These are phyloP conservation scores for Fusarium sp. DNA, from an alignment of 2,329 filamentous ascomycete species.

Conservation along the genomic window DNA sequence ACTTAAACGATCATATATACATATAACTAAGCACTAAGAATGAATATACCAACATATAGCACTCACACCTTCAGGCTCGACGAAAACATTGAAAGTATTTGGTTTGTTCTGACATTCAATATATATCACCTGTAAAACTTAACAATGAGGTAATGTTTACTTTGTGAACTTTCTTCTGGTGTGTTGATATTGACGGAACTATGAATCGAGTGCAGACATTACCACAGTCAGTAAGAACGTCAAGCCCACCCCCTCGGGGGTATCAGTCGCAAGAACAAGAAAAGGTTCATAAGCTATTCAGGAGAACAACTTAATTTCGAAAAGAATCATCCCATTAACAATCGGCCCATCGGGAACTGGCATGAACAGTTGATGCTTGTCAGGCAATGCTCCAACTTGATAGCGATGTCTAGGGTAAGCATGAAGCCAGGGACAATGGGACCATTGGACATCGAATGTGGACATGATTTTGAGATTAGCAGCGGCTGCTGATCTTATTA, in stretches of 20 bases:
- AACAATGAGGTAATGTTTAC: no score
- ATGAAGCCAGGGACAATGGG: conserved; percentile 3
- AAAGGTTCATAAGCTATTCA: no score
- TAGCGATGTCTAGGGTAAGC: conserved; percentile 28
- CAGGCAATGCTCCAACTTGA: not conserved
- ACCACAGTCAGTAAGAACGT: not conserved
- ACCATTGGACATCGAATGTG: conserved; percentile 9
- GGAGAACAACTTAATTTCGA: no score
- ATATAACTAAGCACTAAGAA: no score
- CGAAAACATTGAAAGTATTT: no score
- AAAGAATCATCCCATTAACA: not conserved
- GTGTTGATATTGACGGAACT: no score
- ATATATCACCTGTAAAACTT: not conserved
- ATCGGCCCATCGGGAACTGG: not conserved
- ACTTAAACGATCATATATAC: no score
- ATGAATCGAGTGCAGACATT: not conserved
- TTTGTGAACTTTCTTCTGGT: no score
- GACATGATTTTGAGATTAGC: conserved; percentile 29
- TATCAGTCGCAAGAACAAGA: no score
- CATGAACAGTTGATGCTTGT: not conserved
- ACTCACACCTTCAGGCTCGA: no score
- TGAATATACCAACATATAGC: no score
- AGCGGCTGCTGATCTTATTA: conserved; percentile 29
- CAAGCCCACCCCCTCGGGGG: not conserved
- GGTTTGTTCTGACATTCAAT: not conserved